Evolutionary conservation across 2,329 filamentous ascomycete species (phyloP), one percentile per base, ranked within the genome.

Genomic region (Pseudopyrenochaeta lycopersici): DNA sequence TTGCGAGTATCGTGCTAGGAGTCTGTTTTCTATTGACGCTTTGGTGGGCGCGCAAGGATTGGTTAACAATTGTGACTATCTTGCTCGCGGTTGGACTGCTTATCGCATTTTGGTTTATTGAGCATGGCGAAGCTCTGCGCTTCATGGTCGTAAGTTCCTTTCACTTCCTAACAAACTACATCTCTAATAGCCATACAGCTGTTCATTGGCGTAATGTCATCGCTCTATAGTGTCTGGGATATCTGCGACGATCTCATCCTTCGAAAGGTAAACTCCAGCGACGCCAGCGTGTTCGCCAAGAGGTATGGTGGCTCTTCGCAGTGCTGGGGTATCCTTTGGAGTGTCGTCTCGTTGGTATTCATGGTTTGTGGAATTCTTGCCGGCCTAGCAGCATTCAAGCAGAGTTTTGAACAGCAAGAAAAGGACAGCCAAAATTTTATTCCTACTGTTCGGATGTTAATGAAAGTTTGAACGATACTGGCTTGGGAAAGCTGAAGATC

Each of bases 211-310:
- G 90, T 92, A 64, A 92, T 93, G 90, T 90, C 86, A 6, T 88
- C 86, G 1, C 82, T 93, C 1, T 93, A 93, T 75, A 90, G 88
- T 60, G 89, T 90, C 4, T 93, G 90, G 90, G 90, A 93, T 78
- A 93, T 93, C 63, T 92, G 89, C 74, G 90, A 94, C 68, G 90
- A 94, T 63, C 80, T 93, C 29, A 92, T 94, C 62, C 78, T 92
- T 4, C 84, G 90, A 53, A 93, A 92, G 76, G 89, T 93, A 46
- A 92, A 93, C 74, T 86, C 83, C 18, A 92, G 89, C 4, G 90
- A 94, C 69, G 90, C 90, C 5, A 90, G 88, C 62, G 88, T 92
- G 27, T 93, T 93, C 64, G 90, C 90, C 7, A 82, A 91, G 75
- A 82, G 86, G 18, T 93, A 93, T 63, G 90, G 90, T 10, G 90